These are phyloP conservation scores for Adansonia madagascariensis DNA, from an alignment of 441 rosid species.

Conservation along the genomic window DNA sequence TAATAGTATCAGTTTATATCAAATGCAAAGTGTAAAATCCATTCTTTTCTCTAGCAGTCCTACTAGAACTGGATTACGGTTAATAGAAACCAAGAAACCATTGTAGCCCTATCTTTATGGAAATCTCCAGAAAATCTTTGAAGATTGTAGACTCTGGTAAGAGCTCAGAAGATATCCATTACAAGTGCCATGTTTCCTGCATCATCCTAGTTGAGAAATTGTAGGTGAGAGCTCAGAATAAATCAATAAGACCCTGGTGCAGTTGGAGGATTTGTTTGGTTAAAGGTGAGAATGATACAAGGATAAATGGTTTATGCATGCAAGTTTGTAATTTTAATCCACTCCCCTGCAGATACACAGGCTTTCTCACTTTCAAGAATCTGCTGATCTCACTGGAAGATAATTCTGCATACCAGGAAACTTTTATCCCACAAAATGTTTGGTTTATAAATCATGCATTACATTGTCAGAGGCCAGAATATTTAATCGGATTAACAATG, in stretches of 20 bases:
- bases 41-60: not conserved
- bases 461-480: not conserved
- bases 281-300: conserved; percentile 11
- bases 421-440: not conserved
- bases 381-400: not conserved
- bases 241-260: not conserved
- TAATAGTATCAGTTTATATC: not conserved
- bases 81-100: conserved; percentile 13
- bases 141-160: not conserved
- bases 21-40: not conserved
- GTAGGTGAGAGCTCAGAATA: not conserved
- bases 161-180: not conserved
- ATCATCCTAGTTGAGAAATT: conserved; percentile 7
- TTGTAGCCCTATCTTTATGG: not conserved
- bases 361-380: conserved; percentile 9
- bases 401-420: not conserved
- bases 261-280: not conserved
- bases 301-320: not conserved
- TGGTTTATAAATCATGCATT: not conserved
- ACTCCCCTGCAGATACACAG: not conserved
- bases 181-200: conserved; percentile 2
- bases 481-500: not conserved
- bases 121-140: conserved; percentile 6
- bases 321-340: not conserved
- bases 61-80: not conserved